Evolutionary conservation across 192 early-diverging fungal genomes (phyloP).

Genomic region (Ambispora gerdemannii): DNA sequence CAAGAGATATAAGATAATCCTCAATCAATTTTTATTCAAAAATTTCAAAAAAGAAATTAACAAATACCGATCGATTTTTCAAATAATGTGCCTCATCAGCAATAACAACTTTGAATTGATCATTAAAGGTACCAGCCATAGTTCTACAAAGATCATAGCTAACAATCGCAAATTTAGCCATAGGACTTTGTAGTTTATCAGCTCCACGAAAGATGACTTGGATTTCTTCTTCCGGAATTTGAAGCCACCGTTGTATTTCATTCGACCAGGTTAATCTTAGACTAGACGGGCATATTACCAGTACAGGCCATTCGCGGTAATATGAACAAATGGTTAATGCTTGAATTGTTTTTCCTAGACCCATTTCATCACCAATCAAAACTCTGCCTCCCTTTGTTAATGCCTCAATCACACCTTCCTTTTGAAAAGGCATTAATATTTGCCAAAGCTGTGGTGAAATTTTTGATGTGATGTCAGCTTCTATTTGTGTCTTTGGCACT

Average conservation of each 20-base stretch:
- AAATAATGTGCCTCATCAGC: constrained; percentile 48
- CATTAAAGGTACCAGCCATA: constrained; percentile 17
- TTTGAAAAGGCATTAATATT: constrained; percentile 36
- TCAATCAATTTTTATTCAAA: constrained; percentile 2
- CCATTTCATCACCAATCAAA: constrained; percentile 46
- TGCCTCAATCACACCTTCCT: constrained; percentile 35
- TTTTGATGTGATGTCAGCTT: constrained; percentile 12
- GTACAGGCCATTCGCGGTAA: constrained; percentile 45
- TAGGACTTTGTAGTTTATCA: constrained; percentile 1
- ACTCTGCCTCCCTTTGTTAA: constrained; percentile 36
- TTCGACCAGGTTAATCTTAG: constrained; percentile 39
- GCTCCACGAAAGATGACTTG: neutral
- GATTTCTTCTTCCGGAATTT: constrained; percentile 34
- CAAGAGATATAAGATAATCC: neutral
- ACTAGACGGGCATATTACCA: constrained; percentile 47
- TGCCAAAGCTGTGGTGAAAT: constrained; percentile 23
- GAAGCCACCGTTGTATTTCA: constrained; percentile 49
- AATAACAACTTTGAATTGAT: constrained; percentile 36
- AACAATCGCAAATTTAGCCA: constrained; percentile 34
- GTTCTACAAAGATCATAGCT: constrained; percentile 43
- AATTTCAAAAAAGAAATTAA: constrained; percentile 11
- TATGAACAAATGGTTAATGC: constrained; percentile 37
- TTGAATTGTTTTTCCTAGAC: constrained; percentile 47
- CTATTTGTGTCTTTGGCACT: neutral
- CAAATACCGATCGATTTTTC: constrained; percentile 39